Base-by-base conservation (phyloP, 768 basidiomycete genomes). In the Hygrophorus pudorinus region DNA sequence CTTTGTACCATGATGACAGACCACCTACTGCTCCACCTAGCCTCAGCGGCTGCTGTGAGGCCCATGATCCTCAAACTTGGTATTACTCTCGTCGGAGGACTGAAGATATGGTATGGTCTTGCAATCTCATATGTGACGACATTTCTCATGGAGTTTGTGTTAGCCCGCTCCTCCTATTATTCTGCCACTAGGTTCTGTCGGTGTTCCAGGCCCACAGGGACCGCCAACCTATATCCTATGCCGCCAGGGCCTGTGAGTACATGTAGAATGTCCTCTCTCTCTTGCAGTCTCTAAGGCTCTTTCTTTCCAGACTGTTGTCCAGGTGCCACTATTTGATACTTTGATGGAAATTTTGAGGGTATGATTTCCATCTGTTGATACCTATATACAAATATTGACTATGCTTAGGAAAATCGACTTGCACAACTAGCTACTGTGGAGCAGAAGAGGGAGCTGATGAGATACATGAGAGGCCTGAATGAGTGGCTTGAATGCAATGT, bases 401-500 rank as follows among this genome's bases (percentile, higher is more conserved):
- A 42, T 42, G 13, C 51, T 40, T 50, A 89, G 86, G 82, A 87
- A 65, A 86, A 84, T 58, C 81, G 81, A 3, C 60, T 76, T 4
- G 82, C 82, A 1, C 82, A 85, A 58, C 60, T 77, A 14, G 85
- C 83, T 0, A 81, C 82, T 20, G 73, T 87, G 11, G 80, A 84
- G 38, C 85, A 89, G 54, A 84, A 85, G 51, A 72, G 84, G 31
- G 84, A 85, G 56, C 64, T 87, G 41, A 85, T 85, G 75, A 66
- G 81, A 42, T 89, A 91, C 51, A 80, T 91, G 75, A 56, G 73
- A 38, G 74, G 70, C 1, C 64, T 90, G 27, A 91, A 90, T 50
- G 72, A 76, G 28, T 91, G 88, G 88, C 64, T 91, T 12, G 79
- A 72, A 45, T 72, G 79, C 28, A 88, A 91, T 57, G 85, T 87